Conservation (phyloP, 805 yeast genomes). For the Limtongia smithiae region DNA sequence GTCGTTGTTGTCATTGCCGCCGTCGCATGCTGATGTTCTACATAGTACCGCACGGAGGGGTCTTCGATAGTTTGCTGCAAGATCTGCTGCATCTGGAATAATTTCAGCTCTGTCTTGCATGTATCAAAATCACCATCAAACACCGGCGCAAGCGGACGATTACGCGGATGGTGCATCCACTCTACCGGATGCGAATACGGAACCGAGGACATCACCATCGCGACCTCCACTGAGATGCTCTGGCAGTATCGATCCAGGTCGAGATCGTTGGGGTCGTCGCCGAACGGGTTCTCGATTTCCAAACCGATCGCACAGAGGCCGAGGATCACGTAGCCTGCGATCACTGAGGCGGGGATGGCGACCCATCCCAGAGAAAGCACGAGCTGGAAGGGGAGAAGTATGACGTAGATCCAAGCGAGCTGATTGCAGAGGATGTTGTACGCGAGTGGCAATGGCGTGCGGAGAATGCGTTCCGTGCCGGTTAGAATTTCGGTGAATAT, state of each 20-base stretch:
- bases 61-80: constrained; percentile 25
- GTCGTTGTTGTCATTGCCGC: not conserved
- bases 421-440: constrained; percentile 27
- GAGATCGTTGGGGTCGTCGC: constrained; percentile 27
- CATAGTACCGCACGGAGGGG: constrained; percentile 17
- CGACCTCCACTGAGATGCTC: constrained; percentile 22
- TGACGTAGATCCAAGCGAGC: constrained; percentile 28
- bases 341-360: constrained; percentile 25
- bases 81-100: constrained; percentile 16
- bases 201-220: constrained; percentile 23
- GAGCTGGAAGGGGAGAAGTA: constrained; percentile 27
- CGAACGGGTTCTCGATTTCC: constrained; percentile 29
- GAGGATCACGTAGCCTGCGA: constrained; percentile 28
- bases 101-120: constrained; percentile 9
- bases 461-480: constrained; percentile 27
- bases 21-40: not conserved
- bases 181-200: constrained; percentile 17
- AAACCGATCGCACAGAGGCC: constrained; percentile 29
- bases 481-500: constrained; percentile 21
- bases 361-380: constrained; percentile 24
- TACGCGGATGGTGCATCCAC: constrained; percentile 20
- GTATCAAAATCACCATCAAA: constrained; percentile 15
- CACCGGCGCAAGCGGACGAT: constrained; percentile 26
- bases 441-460: constrained; percentile 28
- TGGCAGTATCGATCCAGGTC: constrained; percentile 28